Evolutionary conservation across 257 asterid genomes (phyloP), one percentile per base, ranked within the genome.

Genomic region (Solanum arcanum): DNA sequence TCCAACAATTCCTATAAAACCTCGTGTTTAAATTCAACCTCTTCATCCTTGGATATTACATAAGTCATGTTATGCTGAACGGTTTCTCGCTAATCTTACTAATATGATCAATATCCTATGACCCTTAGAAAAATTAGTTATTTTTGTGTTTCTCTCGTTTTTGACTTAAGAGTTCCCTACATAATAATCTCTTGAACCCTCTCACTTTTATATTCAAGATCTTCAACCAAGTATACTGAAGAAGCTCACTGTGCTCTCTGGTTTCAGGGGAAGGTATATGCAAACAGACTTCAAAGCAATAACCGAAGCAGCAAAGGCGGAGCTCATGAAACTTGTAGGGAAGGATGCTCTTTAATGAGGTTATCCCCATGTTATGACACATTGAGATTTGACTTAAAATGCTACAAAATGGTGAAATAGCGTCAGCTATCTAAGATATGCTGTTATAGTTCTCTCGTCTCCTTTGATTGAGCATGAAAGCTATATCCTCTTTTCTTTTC

Each of bases 231-330:
- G 56, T 72, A 72, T 41, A 47, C 31, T 25, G 80, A 75, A 35
- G 83, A 27, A 83, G 86, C 68, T 69, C 87, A 73, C 13, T 35
- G 75, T 47, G 64, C 44, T 37, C 27, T 76, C 42, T 85, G 86
- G 84, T 86, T 92, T 89, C 94, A 97, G 99, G 99, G 98, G 98
- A 87, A 92, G 98, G 87, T 95, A 97, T 80, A 90, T 87, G 87
- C 92, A 94, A 47, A 87, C 94, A 81, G 98, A 97, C 89, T 97
- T 97, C 90, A 91, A 92, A 91, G 92, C 91, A 13, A 86, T 97
- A 64, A 94, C 95, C 94, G 98, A 95, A 90, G 99, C 97, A 86
- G 97, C 99, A 47, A 93, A 93, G 89, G 90, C 87, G 81, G 99
- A 93, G 85, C 99, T 97, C 91, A 69, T 95, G 52, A 91, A 89